These are phyloP conservation scores for Theileria equi DNA, from an alignment of 169 alveolate genomes.

Conservation along the genomic window DNA sequence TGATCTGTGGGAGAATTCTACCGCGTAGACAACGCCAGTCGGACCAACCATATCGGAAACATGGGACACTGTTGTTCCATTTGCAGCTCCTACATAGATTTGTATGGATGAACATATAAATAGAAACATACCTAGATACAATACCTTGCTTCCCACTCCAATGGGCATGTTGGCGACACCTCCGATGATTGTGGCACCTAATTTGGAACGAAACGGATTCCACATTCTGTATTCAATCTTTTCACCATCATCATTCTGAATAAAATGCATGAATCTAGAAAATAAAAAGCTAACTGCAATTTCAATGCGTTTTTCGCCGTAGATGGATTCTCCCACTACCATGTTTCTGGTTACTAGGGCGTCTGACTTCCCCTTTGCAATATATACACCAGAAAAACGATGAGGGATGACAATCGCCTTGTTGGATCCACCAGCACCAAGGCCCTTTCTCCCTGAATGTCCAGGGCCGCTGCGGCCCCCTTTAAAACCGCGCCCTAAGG, in stretches of 20 bases:
- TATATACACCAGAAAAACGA: conserved; percentile 94
- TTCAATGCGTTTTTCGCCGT: conserved; percentile 96
- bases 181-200: conserved; percentile 98
- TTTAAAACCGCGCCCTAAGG: conserved; percentile 51
- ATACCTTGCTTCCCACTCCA: conserved; percentile 94
- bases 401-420: conserved; percentile 92
- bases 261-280: not conserved
- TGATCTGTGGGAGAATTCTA: conserved; percentile 96
- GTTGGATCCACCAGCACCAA: conserved; percentile 83
- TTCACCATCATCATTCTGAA: conserved; percentile 81
- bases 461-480: conserved; percentile 57
- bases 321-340: conserved; percentile 98
- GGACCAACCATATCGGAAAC: conserved; percentile 99
- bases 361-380: conserved; percentile 95
- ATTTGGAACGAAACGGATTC: conserved; percentile 98
- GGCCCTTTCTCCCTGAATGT: conserved; percentile 30
- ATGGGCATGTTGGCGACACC: conserved; percentile 96
- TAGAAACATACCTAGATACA: conserved; percentile 87
- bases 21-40: conserved; percentile 97
- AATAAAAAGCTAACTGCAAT: conserved; percentile 69
- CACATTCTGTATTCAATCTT: conserved; percentile 98
- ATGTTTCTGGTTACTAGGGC: conserved; percentile 93
- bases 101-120: not conserved
- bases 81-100: conserved; percentile 88
- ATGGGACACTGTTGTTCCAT: conserved; percentile 98